Base-by-base conservation (phyloP, 331 rosid genomes). In the Pyrus hybrid region DNA sequence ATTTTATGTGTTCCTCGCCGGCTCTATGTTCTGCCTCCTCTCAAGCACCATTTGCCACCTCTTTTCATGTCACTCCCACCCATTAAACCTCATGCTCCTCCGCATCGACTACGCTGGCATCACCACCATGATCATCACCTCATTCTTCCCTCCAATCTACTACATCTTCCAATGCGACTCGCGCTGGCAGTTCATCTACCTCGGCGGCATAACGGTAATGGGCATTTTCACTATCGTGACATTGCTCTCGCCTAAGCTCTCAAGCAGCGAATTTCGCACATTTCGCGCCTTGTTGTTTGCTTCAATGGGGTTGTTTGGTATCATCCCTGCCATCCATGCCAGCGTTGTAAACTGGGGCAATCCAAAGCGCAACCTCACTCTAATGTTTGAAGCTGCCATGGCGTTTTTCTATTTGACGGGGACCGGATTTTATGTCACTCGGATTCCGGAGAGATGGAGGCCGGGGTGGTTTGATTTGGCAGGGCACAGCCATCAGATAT, bases 1-100 rank as follows among this genome's bases (percentile, higher is more conserved):
- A 35, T 92, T 95, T 90, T 85, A 89, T 56, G 96, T 90, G n/a
- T 95, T 90, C 96, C 58, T 95, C 18, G 83, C 87, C 22, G 99
- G 97, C 22, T 92, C 99, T 0, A 90, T 95, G 96, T 92, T 95
- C 86, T 95, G 99, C 70, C 96, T 95, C 13, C 77, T 92, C 79
- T 95, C 97, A 1, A 95, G 99, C 91, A 90, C 89, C 88, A 78
- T 80, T 25, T 95, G 99, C 85, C 99, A 95, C 86, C 96, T 95
- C 74, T 95, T 95, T 63, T 95, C 88, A 3, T 95, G 99, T 73
- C 97, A 95, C 78, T 92, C 97, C 8, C 92, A 70, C 57, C 66
- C 72, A 18, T 51, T 92, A 18, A 95, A 85, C 87, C 70, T 88
- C 28, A 62, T 86, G 17, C 85, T 95, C 8, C 60, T 93, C 53